phyloP scores from a whole-genome alignment of 23 red algal species.

The Chondrus crispus region DNA sequence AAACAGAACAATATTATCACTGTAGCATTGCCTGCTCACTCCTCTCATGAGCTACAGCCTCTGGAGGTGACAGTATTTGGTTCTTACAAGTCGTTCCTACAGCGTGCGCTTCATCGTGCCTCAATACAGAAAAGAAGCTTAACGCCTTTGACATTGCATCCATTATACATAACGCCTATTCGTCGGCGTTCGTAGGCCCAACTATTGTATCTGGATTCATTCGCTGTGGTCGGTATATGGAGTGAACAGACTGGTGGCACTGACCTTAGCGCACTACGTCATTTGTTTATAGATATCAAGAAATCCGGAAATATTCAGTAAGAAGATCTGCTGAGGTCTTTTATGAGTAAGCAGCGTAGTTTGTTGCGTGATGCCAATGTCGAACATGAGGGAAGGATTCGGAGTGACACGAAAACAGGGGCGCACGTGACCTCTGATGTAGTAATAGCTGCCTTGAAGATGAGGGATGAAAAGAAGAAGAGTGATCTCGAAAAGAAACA shows the following conservation, averaged over 20 bases:
- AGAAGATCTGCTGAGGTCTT: too few relatives aligned
- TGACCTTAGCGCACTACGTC: too few relatives aligned
- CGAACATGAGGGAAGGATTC: not conserved
- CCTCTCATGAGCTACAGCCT: slow-evolving; percentile 11
- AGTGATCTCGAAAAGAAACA: too few relatives aligned
- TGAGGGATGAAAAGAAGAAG: too few relatives aligned
- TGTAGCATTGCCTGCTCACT: not conserved
- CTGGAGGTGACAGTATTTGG: slow-evolving; percentile 12
- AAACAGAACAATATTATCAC: not conserved
- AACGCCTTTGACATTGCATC: not conserved
- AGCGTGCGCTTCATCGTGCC: not conserved
- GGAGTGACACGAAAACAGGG: slow-evolving; percentile 1
- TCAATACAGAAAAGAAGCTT: too few relatives aligned
- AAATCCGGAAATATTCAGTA: too few relatives aligned
- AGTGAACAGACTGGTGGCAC: too few relatives aligned
- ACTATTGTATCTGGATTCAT: too few relatives aligned
- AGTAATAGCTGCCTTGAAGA: not conserved
- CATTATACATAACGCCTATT: not conserved
- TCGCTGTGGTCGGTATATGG: too few relatives aligned
- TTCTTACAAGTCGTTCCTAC: not conserved
- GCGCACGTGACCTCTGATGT: not conserved
- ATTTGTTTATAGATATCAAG: too few relatives aligned
- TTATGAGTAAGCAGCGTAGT: too few relatives aligned
- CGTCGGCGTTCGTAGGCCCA: too few relatives aligned
- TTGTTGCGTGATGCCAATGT: not conserved